A percentile compares a stretch with the other conserved stretches of the same genome.
phyloP scores from a whole-genome alignment of 78 protist species.

The Emiliania huxleyi region DNA sequence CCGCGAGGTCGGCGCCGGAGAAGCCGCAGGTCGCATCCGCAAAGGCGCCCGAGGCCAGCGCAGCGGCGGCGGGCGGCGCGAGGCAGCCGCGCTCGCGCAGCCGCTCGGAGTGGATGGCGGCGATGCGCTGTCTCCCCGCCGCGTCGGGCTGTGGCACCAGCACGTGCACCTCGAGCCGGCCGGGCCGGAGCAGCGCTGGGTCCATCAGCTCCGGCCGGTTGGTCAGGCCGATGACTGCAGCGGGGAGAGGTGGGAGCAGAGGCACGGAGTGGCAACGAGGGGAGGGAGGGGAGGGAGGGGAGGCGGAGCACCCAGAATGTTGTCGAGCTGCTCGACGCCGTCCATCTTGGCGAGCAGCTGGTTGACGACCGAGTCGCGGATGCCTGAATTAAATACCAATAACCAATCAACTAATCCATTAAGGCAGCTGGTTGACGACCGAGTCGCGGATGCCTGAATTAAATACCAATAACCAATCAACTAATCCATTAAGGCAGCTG shows the following conservation, averaged over 20 bases:
- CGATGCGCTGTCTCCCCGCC: constrained; percentile 30
- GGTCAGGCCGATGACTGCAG: constrained; percentile 59
- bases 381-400: too few relatives aligned
- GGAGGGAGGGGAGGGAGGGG: too few relatives aligned
- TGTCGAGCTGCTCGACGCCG: constrained; percentile 47
- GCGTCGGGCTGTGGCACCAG: constrained; percentile 10
- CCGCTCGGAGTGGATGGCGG: background rate
- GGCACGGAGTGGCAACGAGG: too few relatives aligned
- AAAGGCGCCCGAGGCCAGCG: background rate
- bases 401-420: too few relatives aligned
- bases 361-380: constrained; percentile 42
- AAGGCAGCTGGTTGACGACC: background rate
- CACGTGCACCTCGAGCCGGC: constrained; percentile 56
- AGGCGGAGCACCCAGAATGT: too few relatives aligned
- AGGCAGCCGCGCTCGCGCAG: constrained; percentile 1
- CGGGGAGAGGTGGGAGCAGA: too few relatives aligned
- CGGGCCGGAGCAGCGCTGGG: constrained; percentile 50
- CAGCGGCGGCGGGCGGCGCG: background rate
- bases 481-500: constrained; percentile 30
- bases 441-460: background rate
- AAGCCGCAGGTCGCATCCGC: background rate
- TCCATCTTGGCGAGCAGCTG: constrained; percentile 67
- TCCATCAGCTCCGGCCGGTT: constrained; percentile 47
- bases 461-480: too few relatives aligned
- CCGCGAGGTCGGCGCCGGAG: background rate